Evolutionary conservation across 2,329 filamentous ascomycete species (phyloP).

Genomic region (Botrytis medusae): DNA sequence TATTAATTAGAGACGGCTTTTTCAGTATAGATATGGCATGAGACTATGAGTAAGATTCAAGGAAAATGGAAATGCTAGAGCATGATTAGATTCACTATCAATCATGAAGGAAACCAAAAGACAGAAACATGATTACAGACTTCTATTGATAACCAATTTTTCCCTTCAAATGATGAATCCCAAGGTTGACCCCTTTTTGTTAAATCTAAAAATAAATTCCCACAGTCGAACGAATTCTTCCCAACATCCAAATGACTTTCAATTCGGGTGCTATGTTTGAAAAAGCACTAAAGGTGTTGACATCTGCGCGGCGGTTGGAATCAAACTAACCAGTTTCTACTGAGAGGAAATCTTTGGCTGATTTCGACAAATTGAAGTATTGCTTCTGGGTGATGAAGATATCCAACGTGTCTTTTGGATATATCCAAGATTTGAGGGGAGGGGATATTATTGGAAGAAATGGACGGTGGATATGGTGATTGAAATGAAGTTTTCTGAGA

Average conservation of each 20-base stretch:
- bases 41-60: not conserved
- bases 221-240: not conserved
- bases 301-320: accelerated
- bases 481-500: no score
- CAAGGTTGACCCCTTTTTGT: not conserved
- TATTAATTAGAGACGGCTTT: not conserved
- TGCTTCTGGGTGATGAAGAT: not conserved
- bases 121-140: not conserved
- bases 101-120: not conserved
- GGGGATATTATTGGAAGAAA: no score
- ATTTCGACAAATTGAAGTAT: not conserved
- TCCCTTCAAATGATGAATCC: accelerated
- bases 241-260: not conserved
- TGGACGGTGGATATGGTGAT: no score
- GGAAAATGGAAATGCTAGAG: not conserved
- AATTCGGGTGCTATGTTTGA: not conserved
- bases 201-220: not conserved
- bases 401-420: not conserved
- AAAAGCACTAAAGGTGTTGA: not conserved
- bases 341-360: accelerated
- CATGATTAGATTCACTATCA: not conserved
- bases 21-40: not conserved
- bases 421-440: accelerated
- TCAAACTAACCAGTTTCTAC: not conserved
- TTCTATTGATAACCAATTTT: not conserved